Conservation (phyloP, 2,329 filamentous ascomycete species). For the Phoma sp. region DNA sequence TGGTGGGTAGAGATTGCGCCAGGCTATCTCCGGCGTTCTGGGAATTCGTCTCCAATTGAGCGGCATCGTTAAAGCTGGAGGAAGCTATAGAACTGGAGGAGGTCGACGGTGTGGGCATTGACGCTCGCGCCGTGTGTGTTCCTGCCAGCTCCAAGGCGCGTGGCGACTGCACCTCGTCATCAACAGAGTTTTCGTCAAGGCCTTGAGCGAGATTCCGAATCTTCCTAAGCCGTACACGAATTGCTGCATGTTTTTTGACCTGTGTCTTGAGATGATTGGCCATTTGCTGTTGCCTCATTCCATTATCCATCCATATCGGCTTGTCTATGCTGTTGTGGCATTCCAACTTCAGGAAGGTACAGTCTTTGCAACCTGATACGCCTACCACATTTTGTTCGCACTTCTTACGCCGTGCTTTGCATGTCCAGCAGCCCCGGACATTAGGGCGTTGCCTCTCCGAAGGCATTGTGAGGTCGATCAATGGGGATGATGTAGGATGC, state of each 20-base stretch:
- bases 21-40: background rate
- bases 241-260: conserved; percentile 61
- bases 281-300: conserved; percentile 54
- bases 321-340: conserved; percentile 61
- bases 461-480: background rate
- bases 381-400: conserved; percentile 60
- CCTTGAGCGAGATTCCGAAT: background rate
- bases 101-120: too few relatives aligned
- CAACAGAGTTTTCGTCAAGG: background rate
- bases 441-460: background rate
- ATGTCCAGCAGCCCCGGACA: conserved; percentile 62
- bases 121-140: too few relatives aligned
- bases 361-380: conserved; percentile 53
- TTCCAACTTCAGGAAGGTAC: conserved; percentile 60
- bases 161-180: background rate
- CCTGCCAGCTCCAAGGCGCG: too few relatives aligned
- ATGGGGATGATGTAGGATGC: too few relatives aligned
- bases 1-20: too few relatives aligned
- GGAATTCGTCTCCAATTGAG: background rate
- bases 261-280: conserved; percentile 62
- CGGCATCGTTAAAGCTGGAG: background rate
- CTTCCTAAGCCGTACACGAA: conserved; percentile 39
- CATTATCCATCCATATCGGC: conserved; percentile 40
- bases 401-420: conserved; percentile 66
- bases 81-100: too few relatives aligned